Evolutionary conservation across 306 rosid genomes (phyloP), one percentile per base, ranked within the genome.

Genomic region (Inga laurina): DNA sequence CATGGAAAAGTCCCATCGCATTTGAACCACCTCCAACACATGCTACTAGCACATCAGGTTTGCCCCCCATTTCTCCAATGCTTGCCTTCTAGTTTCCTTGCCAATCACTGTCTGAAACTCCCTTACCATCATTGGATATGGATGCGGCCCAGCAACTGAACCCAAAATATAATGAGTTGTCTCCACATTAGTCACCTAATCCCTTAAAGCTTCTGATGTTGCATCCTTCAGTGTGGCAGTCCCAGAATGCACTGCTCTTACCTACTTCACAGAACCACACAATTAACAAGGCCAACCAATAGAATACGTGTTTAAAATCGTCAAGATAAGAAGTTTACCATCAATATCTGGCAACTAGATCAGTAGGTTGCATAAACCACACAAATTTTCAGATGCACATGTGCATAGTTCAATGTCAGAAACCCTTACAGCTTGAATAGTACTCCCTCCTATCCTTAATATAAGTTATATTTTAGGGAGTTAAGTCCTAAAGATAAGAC

Each of bases 11-110:
- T 32, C 98, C 99, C 76, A 96, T 92, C 49, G 99, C 99, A 84
- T 96, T 96, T 24, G 99, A 96, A 74, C 99, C 99, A 10, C 99
- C 98, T 24, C 99, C 99, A 75, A 96, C 94, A 82, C 99, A 96
- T 59, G 99, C 99, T 4, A 96, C 93, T 34, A 96, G 85, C 39
- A 96, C 90, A 84, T 92, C 93, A 19, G 99, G 99, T 70, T 82
- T 91, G 81, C 97, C 97, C 98, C 98, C 99, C 98, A 96, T 84
- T 93, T 93, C 83, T 92, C 98, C 82, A 90, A 82, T 19, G 98
- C 98, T 82, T 96, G 98, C 72, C 80, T 91, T 90, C 98, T 90
- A 43, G 99, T 96, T 90, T 96, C 99, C 83, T 84, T 87, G 30
- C 99, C 99, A 76, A 96, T 96, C 84, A 96, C 94, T 5, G 92